Evolutionary conservation across 75 land plant genomes (phyloP).

Genomic region (Adiantum capillusveneris): DNA sequence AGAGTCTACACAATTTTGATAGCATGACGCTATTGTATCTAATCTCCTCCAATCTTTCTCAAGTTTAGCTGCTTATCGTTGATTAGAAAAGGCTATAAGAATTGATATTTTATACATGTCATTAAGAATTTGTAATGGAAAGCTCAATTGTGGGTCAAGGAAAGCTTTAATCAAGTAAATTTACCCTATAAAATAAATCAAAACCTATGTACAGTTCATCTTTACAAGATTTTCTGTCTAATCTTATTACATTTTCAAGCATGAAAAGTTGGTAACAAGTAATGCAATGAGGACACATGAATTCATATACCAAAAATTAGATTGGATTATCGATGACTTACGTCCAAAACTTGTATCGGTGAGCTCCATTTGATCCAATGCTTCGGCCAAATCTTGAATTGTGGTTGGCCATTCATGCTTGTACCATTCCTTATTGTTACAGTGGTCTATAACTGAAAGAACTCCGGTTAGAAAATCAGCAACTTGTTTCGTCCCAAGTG

Average conservation of each 20-base stretch:
- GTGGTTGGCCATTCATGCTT: constrained; percentile 1
- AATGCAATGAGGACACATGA: no score
- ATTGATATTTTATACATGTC: no score
- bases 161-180: not conserved
- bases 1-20: not conserved
- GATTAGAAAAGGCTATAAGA: no score
- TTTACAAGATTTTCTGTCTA: no score
- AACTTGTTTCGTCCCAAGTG: not conserved
- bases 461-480: not conserved
- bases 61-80: not conserved
- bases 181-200: not conserved
- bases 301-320: no score
- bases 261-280: no score
- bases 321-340: not conserved
- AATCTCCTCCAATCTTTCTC: not conserved
- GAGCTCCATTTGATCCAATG: not conserved
- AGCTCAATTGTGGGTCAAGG: not conserved
- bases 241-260: no score
- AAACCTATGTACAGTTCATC: not conserved
- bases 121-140: not conserved
- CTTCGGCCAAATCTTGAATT: not conserved
- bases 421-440: constrained; percentile 1
- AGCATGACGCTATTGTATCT: not conserved
- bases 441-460: not conserved
- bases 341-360: not conserved